Evolutionary conservation across 495 filamentous ascomycete genomes (phyloP), one percentile per base, ranked within the genome.

Genomic region (Talaromyces proteolyticus): DNA sequence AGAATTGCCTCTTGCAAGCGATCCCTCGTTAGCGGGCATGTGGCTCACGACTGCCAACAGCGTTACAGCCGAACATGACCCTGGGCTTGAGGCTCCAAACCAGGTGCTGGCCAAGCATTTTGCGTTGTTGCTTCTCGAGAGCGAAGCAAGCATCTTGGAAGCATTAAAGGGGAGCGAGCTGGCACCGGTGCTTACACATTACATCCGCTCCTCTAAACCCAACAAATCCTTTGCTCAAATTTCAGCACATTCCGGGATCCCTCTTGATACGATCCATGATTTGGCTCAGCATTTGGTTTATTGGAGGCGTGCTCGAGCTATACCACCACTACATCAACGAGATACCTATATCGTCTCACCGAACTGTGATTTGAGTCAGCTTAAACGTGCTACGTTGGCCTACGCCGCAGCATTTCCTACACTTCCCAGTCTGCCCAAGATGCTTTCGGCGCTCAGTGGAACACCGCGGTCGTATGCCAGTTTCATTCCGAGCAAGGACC

Each of bases 341-440:
- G 89, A 97, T 62, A 89, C 82, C n/a, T 98, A 96, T 65, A 86
- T 96, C 21, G 82, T 95, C 24, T 93, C 87, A 19, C 93, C 92
- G 0, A 95, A 95, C 62, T 91, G 89, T 44, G 88, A 95, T 56
- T 75, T 89, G 60, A 75, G 76, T 53, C 82, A 85, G 44, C 73
- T 96, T 0, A 78, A 82, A 26, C 66, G 76, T n/a, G 86, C 89
- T 3, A 82, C 81, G 17, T 68, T 77, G n/a, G 76, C 79, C 2
- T 98, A 89, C 72, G 78, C 85, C 14, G 68, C 76, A 16, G 71
- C 80, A 3, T 97, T 97, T 54, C 88, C 91, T 0, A 82, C 89
- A 0, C 75, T 91, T 0, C 91, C 91, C 6, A 76, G 82, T 5
- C 70, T 98, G 3, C 84, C 89, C 17, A 87, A 91, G 59, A 91